Evolutionary conservation across 202 grass and related monocot species (phyloP), one percentile per base, ranked within the genome.

Genomic region (Schoenoplectus tabernaemontani): DNA sequence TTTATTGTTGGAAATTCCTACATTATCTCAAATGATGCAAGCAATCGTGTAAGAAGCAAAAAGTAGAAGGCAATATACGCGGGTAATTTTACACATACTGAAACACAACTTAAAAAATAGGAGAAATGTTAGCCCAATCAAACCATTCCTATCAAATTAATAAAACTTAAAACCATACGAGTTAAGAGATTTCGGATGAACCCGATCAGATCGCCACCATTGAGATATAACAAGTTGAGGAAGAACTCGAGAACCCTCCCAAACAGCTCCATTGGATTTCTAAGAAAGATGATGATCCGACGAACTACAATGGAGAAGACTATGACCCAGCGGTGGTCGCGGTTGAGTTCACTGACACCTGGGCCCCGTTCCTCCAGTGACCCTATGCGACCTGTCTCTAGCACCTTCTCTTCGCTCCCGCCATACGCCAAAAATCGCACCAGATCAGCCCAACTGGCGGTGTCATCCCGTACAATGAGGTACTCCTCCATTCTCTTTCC

Each of bases 191-290:
- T 84, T 24, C 56, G 26, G 38, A 87, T 11, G 17, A 87, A 26
- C 5, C 65, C 32, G 30, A 20, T 10, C 42, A 81, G 16, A 80
- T 47, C 39, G 19, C 81, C 63, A 2, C 76, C 76, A 23, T 87
- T 84, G 43, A 74, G 66, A 24, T 42, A 74, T 7, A 79, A 42
- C 41, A 87, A 56, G 57, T 87, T 84, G 38, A 87, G 46, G 17
- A 84, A 54, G 65, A 87, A 74, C 86, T 87, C 86, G 11, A 84
- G 7, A 20, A 66, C 13, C 20, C 66, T 47, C 1, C 85, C 85
- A 7, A 1, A 56, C 64, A 77, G 53, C 30, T 57, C 42, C 64
- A 87, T 64, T 57, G 81, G 86, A 13, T 87, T 87, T 9, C 65
- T 56, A 12, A 87, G 53, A 20, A 82, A 57, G 6, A 46, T 58